These are phyloP conservation scores for Sclerotiophoma versabilis DNA, from an alignment of 2,329 filamentous ascomycete genomes.

Conservation along the genomic window DNA sequence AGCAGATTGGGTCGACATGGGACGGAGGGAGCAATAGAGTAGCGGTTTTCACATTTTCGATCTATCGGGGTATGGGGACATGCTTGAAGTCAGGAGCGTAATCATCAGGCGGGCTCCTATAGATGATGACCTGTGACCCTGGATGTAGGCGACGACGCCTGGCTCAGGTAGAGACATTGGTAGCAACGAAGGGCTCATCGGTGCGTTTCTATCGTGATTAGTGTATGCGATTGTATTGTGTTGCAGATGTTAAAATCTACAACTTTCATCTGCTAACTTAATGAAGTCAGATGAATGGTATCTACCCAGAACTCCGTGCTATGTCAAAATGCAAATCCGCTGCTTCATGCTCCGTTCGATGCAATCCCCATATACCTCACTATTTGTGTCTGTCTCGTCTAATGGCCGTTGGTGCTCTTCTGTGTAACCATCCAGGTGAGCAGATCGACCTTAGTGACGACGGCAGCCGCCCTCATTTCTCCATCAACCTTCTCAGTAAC, in stretches of 20 bases:
- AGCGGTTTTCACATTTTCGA: too few relatives aligned
- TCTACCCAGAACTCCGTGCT: constrained; percentile 18
- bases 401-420: constrained; percentile 18
- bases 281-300: constrained; percentile 23
- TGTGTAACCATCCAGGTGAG: constrained; percentile 82
- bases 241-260: constrained; percentile 21
- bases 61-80: too few relatives aligned
- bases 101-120: too few relatives aligned
- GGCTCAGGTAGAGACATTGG: too few relatives aligned
- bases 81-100: too few relatives aligned
- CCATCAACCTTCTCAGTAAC: constrained; percentile 77
- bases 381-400: background rate
- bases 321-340: constrained; percentile 7
- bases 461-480: constrained; percentile 78
- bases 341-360: background rate
- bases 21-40: too few relatives aligned
- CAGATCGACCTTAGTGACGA: constrained; percentile 96
- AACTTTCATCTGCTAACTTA: constrained; percentile 22
- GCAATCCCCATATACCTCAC: background rate
- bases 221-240: background rate
- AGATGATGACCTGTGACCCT: too few relatives aligned
- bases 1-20: too few relatives aligned
- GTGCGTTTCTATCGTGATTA: too few relatives aligned
- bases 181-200: too few relatives aligned
- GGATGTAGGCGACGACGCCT: too few relatives aligned